A percentile compares a stretch with the other conserved stretches of the same genome.
These are phyloP conservation scores for Tillandsia leiboldiana DNA, from an alignment of 176 grass and related monocot species.

Conservation along the genomic window DNA sequence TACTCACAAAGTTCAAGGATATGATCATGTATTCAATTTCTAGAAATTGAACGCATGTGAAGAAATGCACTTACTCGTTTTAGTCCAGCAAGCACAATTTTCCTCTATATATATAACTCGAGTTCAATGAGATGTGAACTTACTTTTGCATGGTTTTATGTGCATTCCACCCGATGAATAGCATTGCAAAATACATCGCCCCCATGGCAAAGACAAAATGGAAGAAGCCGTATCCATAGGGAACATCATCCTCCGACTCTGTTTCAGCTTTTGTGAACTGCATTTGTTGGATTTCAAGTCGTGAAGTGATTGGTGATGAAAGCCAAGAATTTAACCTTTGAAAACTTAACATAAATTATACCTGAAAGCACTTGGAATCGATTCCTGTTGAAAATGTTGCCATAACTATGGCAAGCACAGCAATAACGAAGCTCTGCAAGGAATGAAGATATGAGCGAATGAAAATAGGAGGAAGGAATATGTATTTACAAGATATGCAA, in stretches of 20 bases:
- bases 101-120: neutral
- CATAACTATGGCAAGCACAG: constrained; percentile 73
- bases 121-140: neutral
- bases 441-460: neutral
- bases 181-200: constrained; percentile 95
- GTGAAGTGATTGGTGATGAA: neutral
- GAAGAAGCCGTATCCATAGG: constrained; percentile 90
- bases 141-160: constrained; percentile 70
- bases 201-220: constrained; percentile 98
- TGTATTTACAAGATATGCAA: neutral
- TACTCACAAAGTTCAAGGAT: neutral
- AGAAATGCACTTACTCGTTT: neutral
- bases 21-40: neutral
- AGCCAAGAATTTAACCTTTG: neutral
- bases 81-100: neutral
- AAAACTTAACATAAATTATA: constrained; percentile 7
- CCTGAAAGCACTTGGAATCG: constrained; percentile 86
- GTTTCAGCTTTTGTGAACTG: constrained; percentile 72
- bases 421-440: constrained; percentile 77
- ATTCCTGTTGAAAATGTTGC: constrained; percentile 91
- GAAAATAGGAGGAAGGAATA: neutral
- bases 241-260: constrained; percentile 57
- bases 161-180: constrained; percentile 85
- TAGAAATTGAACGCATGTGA: no score
- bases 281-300: constrained; percentile 15